Percentiles rank a stretch among this genome's conserved stretches.
Evolutionary conservation across 768 basidiomycete species (phyloP).

Genomic region (Terana coerulea): DNA sequence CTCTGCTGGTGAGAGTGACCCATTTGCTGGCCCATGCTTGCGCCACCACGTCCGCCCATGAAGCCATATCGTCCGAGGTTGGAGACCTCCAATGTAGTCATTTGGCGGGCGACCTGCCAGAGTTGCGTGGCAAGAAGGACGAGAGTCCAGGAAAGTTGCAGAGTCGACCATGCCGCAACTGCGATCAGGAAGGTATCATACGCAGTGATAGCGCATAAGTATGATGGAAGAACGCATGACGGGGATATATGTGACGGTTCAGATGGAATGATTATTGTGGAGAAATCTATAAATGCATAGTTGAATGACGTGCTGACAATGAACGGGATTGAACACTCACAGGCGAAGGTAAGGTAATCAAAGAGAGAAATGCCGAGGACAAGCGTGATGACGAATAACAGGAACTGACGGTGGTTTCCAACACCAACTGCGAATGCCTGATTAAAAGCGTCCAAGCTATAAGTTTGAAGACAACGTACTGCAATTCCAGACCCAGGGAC

Average conservation of each 20-base stretch:
- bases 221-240: constrained; percentile 63
- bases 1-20: constrained; percentile 60
- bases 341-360: constrained; percentile 79
- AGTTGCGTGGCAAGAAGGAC: constrained; percentile 82
- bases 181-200: constrained; percentile 82
- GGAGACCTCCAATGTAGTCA: constrained; percentile 94
- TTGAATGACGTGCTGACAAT: background rate
- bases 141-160: constrained; percentile 94
- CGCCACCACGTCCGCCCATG: constrained; percentile 89
- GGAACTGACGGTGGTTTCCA: constrained; percentile 94
- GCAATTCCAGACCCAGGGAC: constrained; percentile 99
- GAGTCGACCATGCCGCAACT: constrained; percentile 79
- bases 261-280: constrained; percentile 36
- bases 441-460: background rate
- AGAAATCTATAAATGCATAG: constrained; percentile 47
- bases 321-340: constrained; percentile 44
- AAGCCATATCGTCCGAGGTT: constrained; percentile 95
- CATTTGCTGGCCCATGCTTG: constrained; percentile 68
- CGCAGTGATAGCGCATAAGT: constrained; percentile 67
- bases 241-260: constrained; percentile 39
- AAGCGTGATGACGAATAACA: constrained; percentile 86
- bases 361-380: constrained; percentile 79
- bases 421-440: constrained; percentile 61
- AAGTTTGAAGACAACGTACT: constrained; percentile 46
- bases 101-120: constrained; percentile 91